Evolutionary conservation across 495 filamentous ascomycete genomes (phyloP).

Genomic region (Podospora pseudoanserina): DNA sequence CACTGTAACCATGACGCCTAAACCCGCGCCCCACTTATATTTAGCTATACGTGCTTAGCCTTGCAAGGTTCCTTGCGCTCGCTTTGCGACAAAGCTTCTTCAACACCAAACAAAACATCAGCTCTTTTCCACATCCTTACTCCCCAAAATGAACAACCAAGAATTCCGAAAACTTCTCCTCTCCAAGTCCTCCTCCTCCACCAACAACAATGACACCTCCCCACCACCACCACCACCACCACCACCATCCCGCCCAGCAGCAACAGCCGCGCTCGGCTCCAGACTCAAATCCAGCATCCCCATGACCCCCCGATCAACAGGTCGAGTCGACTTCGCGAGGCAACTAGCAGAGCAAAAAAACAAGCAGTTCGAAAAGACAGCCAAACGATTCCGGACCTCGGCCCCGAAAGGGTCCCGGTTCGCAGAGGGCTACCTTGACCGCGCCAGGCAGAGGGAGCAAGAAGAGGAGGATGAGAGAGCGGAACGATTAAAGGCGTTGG

Average conservation of each 20-base stretch:
- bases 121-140: not conserved
- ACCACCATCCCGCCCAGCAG: slow-evolving; percentile 29
- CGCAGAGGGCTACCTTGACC: slow-evolving; percentile 78
- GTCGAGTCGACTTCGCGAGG: slow-evolving; percentile 68
- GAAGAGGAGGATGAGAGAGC: slow-evolving; percentile 62
- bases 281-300: slow-evolving; percentile 72
- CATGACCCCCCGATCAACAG: slow-evolving; percentile 79
- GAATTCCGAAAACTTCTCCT: slow-evolving; percentile 89
- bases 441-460: slow-evolving; percentile 55
- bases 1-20: not conserved
- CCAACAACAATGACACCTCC: slow-evolving; percentile 38
- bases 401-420: slow-evolving; percentile 82
- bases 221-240: slow-evolving; percentile 18
- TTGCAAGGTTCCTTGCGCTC: not conserved
- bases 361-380: slow-evolving; percentile 40
- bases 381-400: slow-evolving; percentile 68
- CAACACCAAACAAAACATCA: not conserved
- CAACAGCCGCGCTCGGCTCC: slow-evolving; percentile 52
- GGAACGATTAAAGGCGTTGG: slow-evolving; percentile 67
- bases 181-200: slow-evolving; percentile 35
- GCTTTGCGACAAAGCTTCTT: not conserved
- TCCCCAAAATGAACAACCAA: slow-evolving; percentile 78
- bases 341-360: slow-evolving; percentile 75
- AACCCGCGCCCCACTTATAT: not conserved
- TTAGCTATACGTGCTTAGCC: not conserved